phyloP scores from a whole-genome alignment of 2,329 filamentous ascomycete species.

The Cercospora nicotianae region DNA sequence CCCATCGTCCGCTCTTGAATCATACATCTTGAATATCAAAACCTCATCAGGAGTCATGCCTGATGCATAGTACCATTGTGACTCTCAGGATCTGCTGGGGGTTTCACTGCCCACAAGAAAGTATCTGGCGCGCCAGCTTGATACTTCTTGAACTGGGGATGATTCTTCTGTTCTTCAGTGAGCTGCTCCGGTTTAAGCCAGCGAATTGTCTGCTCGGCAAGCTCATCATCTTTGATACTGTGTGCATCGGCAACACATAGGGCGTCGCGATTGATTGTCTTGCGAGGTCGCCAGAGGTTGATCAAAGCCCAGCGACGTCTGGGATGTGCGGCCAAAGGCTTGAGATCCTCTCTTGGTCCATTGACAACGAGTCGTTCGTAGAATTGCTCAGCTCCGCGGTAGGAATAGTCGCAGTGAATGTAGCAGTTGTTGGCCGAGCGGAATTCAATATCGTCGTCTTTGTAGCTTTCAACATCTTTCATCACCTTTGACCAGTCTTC shows the following conservation, averaged over 20 bases:
- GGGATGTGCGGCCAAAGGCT: constrained; percentile 4
- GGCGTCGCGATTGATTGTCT: constrained; percentile 15
- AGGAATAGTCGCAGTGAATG: constrained; percentile 15
- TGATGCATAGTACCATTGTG: constrained; percentile 20
- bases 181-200: constrained; percentile 17
- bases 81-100: neutral
- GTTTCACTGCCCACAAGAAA: constrained; percentile 8
- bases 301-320: constrained; percentile 20
- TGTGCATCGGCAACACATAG: constrained; percentile 17
- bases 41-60: constrained; percentile 47
- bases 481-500: constrained; percentile 12
- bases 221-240: constrained; percentile 15
- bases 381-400: constrained; percentile 15
- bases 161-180: constrained; percentile 4
- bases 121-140: constrained; percentile 17
- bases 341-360: constrained; percentile 15
- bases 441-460: constrained; percentile 13
- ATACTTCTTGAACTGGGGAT: constrained; percentile 4
- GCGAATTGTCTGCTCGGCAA: constrained; percentile 11
- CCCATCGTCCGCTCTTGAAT: constrained; percentile 55
- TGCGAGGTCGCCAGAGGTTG: constrained; percentile 20
- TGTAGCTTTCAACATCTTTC: constrained; percentile 15
- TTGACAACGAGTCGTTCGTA: constrained; percentile 11
- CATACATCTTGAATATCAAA: constrained; percentile 62
- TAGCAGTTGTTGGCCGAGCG: constrained; percentile 14